A percentile compares a stretch with the other conserved stretches of the same genome.
These are phyloP conservation scores for Kuraishia piskuri DNA, from an alignment of 805 yeast species.

Conservation along the genomic window DNA sequence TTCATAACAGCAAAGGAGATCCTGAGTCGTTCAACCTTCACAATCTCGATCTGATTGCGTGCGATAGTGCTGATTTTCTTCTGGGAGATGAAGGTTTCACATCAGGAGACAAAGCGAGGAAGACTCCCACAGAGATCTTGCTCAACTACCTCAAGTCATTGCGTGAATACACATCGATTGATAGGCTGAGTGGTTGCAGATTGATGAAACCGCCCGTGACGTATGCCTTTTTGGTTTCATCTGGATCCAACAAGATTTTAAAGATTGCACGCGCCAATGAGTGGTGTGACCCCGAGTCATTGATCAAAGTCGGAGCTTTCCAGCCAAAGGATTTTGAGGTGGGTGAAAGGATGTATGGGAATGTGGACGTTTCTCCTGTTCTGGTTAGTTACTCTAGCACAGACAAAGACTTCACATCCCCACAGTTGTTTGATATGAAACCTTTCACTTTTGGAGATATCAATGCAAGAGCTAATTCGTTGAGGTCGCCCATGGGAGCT, in stretches of 20 bases:
- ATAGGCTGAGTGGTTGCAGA: conserved; percentile 13
- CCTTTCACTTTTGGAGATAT: neutral
- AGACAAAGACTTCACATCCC: neutral
- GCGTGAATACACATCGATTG: conserved; percentile 23
- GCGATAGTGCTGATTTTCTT: conserved; percentile 26
- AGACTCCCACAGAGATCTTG: conserved; percentile 20
- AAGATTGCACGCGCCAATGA: neutral
- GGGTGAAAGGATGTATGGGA: neutral
- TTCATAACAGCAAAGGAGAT: conserved; percentile 21
- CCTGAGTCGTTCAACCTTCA: conserved; percentile 14
- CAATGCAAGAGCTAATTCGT: neutral
- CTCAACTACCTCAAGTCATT: conserved; percentile 22
- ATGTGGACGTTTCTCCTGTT: neutral
- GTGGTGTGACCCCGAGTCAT: neutral
- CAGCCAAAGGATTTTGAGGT: neutral
- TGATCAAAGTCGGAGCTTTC: neutral
- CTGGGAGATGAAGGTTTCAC: conserved; percentile 9
- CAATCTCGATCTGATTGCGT: conserved; percentile 18
- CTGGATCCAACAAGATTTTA: neutral
- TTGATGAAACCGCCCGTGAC: neutral
- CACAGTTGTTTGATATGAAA: neutral
- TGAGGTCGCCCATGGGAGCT: neutral
- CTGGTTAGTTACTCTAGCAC: neutral
- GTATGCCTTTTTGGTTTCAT: neutral
- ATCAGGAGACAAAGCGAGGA: conserved; percentile 7